Conservation (phyloP, 352 stramenopile species). For the Blastocystis sp. region DNA sequence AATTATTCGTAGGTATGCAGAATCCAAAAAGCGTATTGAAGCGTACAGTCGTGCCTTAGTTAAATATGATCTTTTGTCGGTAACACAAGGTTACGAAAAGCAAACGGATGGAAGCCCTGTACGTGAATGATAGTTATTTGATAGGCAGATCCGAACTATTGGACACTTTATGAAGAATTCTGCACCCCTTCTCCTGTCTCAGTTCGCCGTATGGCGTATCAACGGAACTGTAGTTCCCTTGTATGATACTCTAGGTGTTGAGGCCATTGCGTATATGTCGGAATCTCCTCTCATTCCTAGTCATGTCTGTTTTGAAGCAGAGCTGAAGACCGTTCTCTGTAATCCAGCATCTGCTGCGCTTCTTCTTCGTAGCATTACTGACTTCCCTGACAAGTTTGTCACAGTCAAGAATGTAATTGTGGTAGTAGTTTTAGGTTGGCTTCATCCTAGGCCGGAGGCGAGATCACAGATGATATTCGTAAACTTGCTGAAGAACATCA, state of each 20-base stretch:
- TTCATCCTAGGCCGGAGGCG: not conserved
- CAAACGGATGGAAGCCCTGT: conserved; percentile 25
- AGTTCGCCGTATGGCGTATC: conserved; percentile 67
- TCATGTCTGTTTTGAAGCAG: conserved; percentile 73
- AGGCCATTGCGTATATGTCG: conserved; percentile 67
- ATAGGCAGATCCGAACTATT: conserved; percentile 70
- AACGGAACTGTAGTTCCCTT: conserved; percentile 67
- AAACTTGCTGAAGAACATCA: not conserved
- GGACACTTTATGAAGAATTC: conserved; percentile 90
- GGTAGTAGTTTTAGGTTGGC: not conserved
- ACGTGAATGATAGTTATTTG: not conserved
- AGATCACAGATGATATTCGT: conserved; percentile 10
- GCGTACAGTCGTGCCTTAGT: conserved; percentile 42
- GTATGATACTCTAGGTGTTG: conserved; percentile 74
- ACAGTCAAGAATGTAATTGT: conserved; percentile 56
- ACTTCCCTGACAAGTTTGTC: not conserved
- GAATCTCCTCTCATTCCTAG: conserved; percentile 57
- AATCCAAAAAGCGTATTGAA: conserved; percentile 8
- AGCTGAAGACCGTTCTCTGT: conserved; percentile 70
- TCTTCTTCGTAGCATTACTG: conserved; percentile 67
- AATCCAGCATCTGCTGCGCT: conserved; percentile 70
- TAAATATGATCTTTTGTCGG: conserved; percentile 36
- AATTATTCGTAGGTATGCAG: conserved; percentile 1
- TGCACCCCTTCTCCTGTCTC: conserved; percentile 82
- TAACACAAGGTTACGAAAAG: conserved; percentile 27